Percentiles rank a stretch among this genome's conserved stretches.
Conservation (phyloP, 768 basidiomycete species). For the Serpula lacrymans region DNA sequence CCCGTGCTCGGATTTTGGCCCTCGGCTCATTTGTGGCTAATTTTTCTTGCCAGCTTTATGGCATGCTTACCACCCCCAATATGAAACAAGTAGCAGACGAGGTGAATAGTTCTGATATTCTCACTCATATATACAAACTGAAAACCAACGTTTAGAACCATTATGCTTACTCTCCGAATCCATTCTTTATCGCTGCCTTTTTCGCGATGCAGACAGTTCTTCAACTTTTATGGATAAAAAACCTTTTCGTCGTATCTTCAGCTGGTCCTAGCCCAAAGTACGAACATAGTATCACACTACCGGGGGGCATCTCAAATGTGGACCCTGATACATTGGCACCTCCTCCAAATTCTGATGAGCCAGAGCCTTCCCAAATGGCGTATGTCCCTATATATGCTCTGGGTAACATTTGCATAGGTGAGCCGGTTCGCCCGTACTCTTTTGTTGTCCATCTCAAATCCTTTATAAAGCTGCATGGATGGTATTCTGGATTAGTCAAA, state of each 20-base stretch:
- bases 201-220: slow-evolving; percentile 26
- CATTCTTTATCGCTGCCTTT: slow-evolving; percentile 28
- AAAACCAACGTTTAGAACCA: slow-evolving; percentile 21
- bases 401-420: slow-evolving; percentile 32
- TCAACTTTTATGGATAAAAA: slow-evolving; percentile 24
- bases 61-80: slow-evolving; percentile 25
- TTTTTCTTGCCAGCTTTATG: slow-evolving; percentile 24
- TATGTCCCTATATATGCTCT: slow-evolving; percentile 30
- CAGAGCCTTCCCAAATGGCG: slow-evolving; percentile 20
- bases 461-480: slow-evolving; percentile 26
- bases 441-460: not conserved
- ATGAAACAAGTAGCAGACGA: slow-evolving; percentile 30
- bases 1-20: slow-evolving; percentile 19
- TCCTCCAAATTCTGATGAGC: not conserved
- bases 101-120: slow-evolving; percentile 11
- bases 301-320: not conserved
- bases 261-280: not conserved
- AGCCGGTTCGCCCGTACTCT: slow-evolving; percentile 1
- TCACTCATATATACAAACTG: not conserved
- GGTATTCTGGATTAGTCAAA: slow-evolving; percentile 26
- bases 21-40: slow-evolving; percentile 26
- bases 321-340: not conserved
- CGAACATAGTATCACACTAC: not conserved
- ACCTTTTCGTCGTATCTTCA: slow-evolving; percentile 18
- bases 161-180: slow-evolving; percentile 31